Percentiles rank a stretch among this genome's conserved stretches.
Conservation (phyloP, 176 grass and related monocot genomes). For the Rhipidocladum racemiflorum region DNA sequence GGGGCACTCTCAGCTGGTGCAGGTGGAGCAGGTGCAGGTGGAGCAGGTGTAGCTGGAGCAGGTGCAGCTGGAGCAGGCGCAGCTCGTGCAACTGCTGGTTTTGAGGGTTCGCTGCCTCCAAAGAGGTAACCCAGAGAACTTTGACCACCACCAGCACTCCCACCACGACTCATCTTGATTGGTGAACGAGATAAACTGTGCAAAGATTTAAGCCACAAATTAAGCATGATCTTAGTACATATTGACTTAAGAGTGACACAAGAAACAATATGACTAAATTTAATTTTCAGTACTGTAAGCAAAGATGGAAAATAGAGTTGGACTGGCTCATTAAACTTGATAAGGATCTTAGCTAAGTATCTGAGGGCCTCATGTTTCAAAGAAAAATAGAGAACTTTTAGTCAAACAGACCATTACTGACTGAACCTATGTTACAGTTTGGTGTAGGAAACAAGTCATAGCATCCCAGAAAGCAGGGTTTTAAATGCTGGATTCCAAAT, state of each 20-base stretch:
- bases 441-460: background rate
- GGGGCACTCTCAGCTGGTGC: slow-evolving; percentile 31
- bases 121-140: slow-evolving; percentile 65
- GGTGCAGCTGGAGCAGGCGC: background rate
- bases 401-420: background rate
- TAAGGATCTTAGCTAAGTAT: background rate
- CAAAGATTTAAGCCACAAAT: background rate
- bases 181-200: slow-evolving; percentile 7
- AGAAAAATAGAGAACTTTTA: background rate
- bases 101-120: slow-evolving; percentile 42
- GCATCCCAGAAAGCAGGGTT: background rate
- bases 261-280: background rate
- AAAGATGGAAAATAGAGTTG: background rate
- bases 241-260: background rate
- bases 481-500: background rate
- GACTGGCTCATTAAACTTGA: background rate
- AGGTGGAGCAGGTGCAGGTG: background rate
- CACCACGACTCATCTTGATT: slow-evolving; percentile 61
- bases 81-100: slow-evolving; percentile 16
- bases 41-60: background rate
- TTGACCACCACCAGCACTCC: slow-evolving; percentile 57
- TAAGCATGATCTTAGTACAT: background rate
- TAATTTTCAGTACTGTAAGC: background rate
- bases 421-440: background rate
- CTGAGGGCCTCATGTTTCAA: background rate